Evolutionary conservation across 2,329 filamentous ascomycete genomes (phyloP), one percentile per base, ranked within the genome.

Genomic region (Penicillium brasilianum): DNA sequence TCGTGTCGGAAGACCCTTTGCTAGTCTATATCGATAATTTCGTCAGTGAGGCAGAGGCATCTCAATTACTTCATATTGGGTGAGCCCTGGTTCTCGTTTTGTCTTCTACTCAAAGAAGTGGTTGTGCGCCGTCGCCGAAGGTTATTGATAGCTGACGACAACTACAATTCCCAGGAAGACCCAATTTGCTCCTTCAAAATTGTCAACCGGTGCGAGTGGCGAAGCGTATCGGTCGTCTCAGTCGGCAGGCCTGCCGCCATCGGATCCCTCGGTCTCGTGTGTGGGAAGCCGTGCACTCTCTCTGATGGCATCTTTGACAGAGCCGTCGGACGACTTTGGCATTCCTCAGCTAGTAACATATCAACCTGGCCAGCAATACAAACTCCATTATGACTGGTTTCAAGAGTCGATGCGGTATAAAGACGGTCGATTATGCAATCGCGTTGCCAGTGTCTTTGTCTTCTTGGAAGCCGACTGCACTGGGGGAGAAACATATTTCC

Each of bases 401-500:
- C 25, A 34, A 14, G 16, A 50, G 46, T 32, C 46, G 18, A 50
- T 50, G 46, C 25, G 46, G 25, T 50, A 50, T 14, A 50, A 50
- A 34, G 46, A 50, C 8, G 46, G 46, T 18, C 46, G 46, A 32
- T 16, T 50, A 25, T 50, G 46, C 46, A 50, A 50, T 50, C 46
- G 46, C 8, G 46, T 32, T 32, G 28, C 46, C 28, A 50, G 46
- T 32, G 14, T 50, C 46, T 50, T 50, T 32, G 28, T 50, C 25
- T 50, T 50, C 46, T n/a, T 50, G 28, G 46, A 50, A 20, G 46
- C 46, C 7, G 46, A 50, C 46, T 50, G 46, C 30, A 50, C 46
- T 1, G 46, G 46, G 1, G 46, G 46, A 32, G 46, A 50, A 34
- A 50, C 46, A 18, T 50, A 50, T 50, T 50, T 50, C 11, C 46